phyloP scores from a whole-genome alignment of 305 asterid genomes.

The Rubia peregrina region DNA sequence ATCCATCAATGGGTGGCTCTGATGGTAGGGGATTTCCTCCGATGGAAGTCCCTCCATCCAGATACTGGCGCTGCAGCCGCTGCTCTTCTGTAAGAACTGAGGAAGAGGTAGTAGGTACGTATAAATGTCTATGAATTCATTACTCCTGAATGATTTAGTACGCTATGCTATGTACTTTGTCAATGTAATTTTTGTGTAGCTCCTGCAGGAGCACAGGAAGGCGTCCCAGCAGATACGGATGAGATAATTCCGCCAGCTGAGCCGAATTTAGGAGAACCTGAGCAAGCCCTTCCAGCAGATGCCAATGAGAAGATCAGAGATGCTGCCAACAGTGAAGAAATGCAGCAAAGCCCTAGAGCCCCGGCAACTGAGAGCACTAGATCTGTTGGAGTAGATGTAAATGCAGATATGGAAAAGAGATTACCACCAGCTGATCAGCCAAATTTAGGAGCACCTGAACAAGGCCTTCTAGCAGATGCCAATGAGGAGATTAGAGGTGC shows the following conservation, averaged over 20 bases:
- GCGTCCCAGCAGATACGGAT: not conserved
- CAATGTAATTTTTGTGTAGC: not conserved
- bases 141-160: not conserved
- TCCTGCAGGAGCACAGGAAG: not conserved
- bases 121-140: conserved; percentile 16
- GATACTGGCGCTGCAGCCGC: conserved; percentile 50
- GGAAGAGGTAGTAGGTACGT: conserved; percentile 18
- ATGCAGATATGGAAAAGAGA: no score
- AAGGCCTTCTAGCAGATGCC: no score
- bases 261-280: no score
- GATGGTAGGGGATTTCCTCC: conserved; percentile 38
- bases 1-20: conserved; percentile 26
- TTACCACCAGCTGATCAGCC: no score
- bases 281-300: no score
- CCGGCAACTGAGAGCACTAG: not conserved
- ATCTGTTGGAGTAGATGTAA: not conserved
- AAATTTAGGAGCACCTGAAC: no score
- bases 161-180: not conserved
- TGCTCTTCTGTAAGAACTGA: conserved; percentile 20
- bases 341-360: conserved; percentile 12
- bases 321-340: no score
- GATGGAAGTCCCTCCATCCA: conserved; percentile 34
- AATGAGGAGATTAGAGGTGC: no score
- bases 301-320: no score
- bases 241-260: not conserved